phyloP scores from a whole-genome alignment of 208 protist genomes.

The Hexamita inflata region DNA sequence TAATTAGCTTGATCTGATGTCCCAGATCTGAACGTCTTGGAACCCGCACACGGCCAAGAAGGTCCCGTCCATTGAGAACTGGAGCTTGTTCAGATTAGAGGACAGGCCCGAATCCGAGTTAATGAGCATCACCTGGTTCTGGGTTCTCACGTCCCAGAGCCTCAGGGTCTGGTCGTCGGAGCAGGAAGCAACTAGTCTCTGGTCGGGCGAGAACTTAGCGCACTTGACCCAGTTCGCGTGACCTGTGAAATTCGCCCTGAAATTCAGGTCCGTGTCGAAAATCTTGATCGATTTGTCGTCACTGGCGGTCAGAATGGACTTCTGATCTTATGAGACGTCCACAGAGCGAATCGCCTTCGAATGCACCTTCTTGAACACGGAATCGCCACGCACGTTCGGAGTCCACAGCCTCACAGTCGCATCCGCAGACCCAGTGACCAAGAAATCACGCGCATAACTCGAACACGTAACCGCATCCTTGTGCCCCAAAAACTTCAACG shows the following conservation, averaged over 20 bases:
- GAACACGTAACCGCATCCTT: neutral
- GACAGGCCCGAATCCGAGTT: conserved; percentile 54
- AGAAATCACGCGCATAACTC: conserved; percentile 51
- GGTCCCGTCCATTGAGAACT: conserved; percentile 52
- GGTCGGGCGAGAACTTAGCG: conserved; percentile 48
- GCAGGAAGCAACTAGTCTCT: conserved; percentile 48
- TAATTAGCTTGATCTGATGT: conserved; percentile 52
- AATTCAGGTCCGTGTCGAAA: conserved; percentile 31
- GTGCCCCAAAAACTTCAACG: conserved; percentile 24
- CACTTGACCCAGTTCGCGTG: conserved; percentile 61
- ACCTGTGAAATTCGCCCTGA: conserved; percentile 49
- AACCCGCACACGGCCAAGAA: conserved; percentile 48
- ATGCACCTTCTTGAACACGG: conserved; percentile 51
- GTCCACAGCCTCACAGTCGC: conserved; percentile 50
- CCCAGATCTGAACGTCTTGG: conserved; percentile 57
- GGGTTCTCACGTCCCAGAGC: conserved; percentile 50
- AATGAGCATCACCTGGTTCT: conserved; percentile 33
- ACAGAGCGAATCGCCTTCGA: conserved; percentile 46
- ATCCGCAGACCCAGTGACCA: conserved; percentile 53
- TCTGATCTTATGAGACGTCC: conserved; percentile 43
- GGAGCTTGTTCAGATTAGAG: conserved; percentile 43
- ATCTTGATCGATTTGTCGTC: conserved; percentile 57
- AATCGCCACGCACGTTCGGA: conserved; percentile 37
- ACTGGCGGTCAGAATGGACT: conserved; percentile 44
- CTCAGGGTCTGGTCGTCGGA: conserved; percentile 58